These are phyloP conservation scores for Cornus kousa DNA, from an alignment of 148 eudicot genomes.

Conservation along the genomic window DNA sequence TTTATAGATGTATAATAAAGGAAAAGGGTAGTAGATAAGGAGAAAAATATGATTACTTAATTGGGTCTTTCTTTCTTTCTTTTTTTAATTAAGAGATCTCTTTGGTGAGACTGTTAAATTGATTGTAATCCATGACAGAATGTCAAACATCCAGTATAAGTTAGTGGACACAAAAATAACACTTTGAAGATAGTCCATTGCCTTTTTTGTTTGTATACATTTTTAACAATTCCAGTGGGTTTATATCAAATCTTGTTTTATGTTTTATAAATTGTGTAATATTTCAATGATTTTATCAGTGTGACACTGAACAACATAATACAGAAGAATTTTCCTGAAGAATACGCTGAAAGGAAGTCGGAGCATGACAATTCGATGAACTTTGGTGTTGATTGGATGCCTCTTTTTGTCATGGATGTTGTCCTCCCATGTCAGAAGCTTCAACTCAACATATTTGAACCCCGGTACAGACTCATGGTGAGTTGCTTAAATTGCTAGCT, in stretches of 20 bases:
- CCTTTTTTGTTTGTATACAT: background rate
- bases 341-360: slow-evolving; percentile 78
- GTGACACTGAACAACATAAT: slow-evolving; percentile 94
- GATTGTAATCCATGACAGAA: background rate
- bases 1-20: background rate
- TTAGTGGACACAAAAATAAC: background rate
- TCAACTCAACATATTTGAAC: slow-evolving; percentile 93
- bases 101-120: background rate
- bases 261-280: slow-evolving; percentile 1
- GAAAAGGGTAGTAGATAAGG: background rate
- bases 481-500: slow-evolving; percentile 26
- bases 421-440: slow-evolving; percentile 86
- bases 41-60: too few species aligned
- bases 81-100: too few species aligned
- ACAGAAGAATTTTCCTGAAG: slow-evolving; percentile 83
- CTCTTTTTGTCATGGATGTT: slow-evolving; percentile 98
- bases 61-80: too few species aligned
- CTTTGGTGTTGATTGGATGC: slow-evolving; percentile 74
- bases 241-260: background rate
- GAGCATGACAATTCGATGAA: slow-evolving; percentile 73
- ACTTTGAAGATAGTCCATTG: background rate
- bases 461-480: slow-evolving; percentile 99
- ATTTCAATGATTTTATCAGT: slow-evolving; percentile 40
- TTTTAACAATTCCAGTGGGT: background rate
- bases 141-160: background rate